A percentile compares a stretch with the other conserved stretches of the same genome.
phyloP scores from a whole-genome alignment of 768 basidiomycete genomes.

The Suillus bovinus region DNA sequence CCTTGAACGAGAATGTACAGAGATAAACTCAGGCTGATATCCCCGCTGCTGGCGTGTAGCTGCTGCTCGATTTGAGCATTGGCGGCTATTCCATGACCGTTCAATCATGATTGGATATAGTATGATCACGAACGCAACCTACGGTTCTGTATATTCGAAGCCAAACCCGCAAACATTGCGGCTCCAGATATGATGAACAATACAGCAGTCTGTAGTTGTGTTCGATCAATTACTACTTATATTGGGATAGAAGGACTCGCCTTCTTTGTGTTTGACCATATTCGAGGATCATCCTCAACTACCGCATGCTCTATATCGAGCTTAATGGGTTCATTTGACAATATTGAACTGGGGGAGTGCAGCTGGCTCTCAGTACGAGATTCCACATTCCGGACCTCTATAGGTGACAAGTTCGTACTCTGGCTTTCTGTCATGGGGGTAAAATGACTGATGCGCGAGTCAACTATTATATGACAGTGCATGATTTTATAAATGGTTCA shows the following conservation, averaged over 20 bases:
- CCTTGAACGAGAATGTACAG: slow-evolving; percentile 76
- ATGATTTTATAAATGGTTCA: neutral
- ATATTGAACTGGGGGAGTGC: neutral
- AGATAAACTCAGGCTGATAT: slow-evolving; percentile 70
- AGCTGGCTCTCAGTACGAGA: neutral
- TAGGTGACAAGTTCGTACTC: slow-evolving; percentile 3
- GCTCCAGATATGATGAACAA: slow-evolving; percentile 29
- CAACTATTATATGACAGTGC: neutral
- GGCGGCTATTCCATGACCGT: slow-evolving; percentile 50
- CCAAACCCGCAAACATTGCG: slow-evolving; percentile 26
- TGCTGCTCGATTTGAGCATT: slow-evolving; percentile 62
- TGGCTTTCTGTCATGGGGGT: slow-evolving; percentile 4
- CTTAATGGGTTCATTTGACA: neutral
- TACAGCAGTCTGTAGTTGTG: slow-evolving; percentile 18
- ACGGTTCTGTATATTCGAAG: slow-evolving; percentile 30
- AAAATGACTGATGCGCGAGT: neutral
- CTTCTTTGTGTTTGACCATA: slow-evolving; percentile 58
- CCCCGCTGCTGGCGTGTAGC: slow-evolving; percentile 57
- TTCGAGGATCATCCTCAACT: slow-evolving; percentile 61
- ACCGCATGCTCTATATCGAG: slow-evolving; percentile 37
- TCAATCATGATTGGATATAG: neutral
- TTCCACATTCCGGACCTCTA: neutral
- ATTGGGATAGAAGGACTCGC: slow-evolving; percentile 28
- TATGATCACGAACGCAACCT: slow-evolving; percentile 3
- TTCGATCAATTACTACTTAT: neutral